phyloP scores from a whole-genome alignment of 306 rosid genomes.

The Vicia faba region DNA sequence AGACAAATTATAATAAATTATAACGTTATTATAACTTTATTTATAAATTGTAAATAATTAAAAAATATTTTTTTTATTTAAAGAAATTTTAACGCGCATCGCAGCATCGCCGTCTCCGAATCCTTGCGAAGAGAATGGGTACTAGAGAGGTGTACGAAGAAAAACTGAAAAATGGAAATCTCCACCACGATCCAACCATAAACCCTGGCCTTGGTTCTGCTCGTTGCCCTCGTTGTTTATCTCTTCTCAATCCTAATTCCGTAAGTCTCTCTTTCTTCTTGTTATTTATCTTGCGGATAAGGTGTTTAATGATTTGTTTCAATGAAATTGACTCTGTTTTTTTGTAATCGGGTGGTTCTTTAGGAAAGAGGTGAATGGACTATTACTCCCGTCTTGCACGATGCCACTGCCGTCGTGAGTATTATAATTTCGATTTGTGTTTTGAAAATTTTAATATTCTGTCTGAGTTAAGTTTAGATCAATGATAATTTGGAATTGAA shows the following conservation, averaged over 20 bases:
- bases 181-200: conserved; percentile 82
- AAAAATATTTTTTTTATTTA: too few relatives aligned
- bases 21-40: too few relatives aligned
- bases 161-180: conserved; percentile 73
- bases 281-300: background rate
- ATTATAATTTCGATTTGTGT: background rate
- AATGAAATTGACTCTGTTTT: conserved; percentile 3
- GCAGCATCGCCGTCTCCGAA: background rate
- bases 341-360: conserved; percentile 8
- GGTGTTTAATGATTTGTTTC: conserved; percentile 38
- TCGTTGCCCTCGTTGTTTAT: conserved; percentile 94
- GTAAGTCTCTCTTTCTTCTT: conserved; percentile 36
- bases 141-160: conserved; percentile 86
- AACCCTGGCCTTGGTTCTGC: conserved; percentile 87
- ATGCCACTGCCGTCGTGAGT: conserved; percentile 77
- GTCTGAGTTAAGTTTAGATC: background rate
- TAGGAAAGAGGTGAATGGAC: conserved; percentile 84
- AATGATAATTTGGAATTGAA: background rate
- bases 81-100: too few relatives aligned
- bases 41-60: too few relatives aligned
- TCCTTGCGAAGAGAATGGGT: conserved; percentile 50
- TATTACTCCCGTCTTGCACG: conserved; percentile 73
- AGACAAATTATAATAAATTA: too few relatives aligned
- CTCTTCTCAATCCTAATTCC: conserved; percentile 61
- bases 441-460: background rate